A percentile compares a stretch with the other conserved stretches of the same genome.
Evolutionary conservation across 2,329 filamentous ascomycete genomes (phyloP).

Genomic region (Cladosporium sp.): DNA sequence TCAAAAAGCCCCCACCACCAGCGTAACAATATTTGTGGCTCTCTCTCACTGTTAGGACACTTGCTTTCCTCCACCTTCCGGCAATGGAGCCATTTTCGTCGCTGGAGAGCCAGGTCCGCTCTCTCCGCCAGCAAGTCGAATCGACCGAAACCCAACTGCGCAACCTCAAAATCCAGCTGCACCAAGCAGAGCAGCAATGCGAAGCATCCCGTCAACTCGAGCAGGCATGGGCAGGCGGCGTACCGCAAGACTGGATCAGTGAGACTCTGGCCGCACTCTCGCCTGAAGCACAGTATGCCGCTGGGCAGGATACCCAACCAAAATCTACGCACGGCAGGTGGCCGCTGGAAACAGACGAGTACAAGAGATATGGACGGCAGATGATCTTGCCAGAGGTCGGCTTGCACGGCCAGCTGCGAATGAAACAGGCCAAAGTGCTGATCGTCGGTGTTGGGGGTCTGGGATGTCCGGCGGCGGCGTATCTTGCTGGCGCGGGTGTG

Average conservation of each 20-base stretch:
- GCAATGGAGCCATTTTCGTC: not conserved
- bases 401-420: constrained; percentile 67
- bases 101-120: constrained; percentile 27
- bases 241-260: constrained; percentile 39
- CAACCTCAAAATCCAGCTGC: constrained; percentile 37
- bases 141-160: constrained; percentile 39
- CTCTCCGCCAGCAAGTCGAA: constrained; percentile 39
- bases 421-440: constrained; percentile 67
- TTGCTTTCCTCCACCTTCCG: too few species aligned
- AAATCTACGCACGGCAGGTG: constrained; percentile 42
- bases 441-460: constrained; percentile 84
- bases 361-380: constrained; percentile 82
- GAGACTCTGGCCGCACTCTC: constrained; percentile 37
- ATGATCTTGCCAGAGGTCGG: constrained; percentile 83
- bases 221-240: constrained; percentile 32
- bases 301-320: not conserved
- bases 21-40: too few species aligned
- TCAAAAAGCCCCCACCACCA: too few species aligned
- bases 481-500: constrained; percentile 83
- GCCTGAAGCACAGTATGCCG: not conserved
- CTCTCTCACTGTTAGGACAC: too few species aligned
- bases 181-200: constrained; percentile 36
- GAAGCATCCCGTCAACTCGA: constrained; percentile 24
- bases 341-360: constrained; percentile 69
- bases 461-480: constrained; percentile 88